Conservation (phyloP, 1,284 basidiomycete genomes). For the Cutaneotrichosporon spelunceum region DNA sequence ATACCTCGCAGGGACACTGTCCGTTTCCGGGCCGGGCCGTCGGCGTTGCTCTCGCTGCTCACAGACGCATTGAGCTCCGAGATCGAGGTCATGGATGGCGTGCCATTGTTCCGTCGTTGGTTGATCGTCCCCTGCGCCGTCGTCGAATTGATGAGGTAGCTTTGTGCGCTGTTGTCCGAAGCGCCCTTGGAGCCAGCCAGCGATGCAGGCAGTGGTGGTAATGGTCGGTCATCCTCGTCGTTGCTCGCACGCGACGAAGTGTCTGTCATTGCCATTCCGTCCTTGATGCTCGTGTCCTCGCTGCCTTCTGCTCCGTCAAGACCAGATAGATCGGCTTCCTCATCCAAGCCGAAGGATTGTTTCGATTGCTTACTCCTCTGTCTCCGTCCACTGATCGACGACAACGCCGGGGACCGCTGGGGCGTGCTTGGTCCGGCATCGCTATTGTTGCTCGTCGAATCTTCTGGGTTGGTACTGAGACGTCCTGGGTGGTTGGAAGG, state of each 20-base stretch:
- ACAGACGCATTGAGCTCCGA: conserved; percentile 20
- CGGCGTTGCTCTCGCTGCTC: conserved; percentile 4
- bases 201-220: conserved; percentile 28
- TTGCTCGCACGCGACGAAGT: conserved; percentile 8
- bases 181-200: background rate
- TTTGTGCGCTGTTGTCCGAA: background rate
- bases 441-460: conserved; percentile 7
- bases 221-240: conserved; percentile 20
- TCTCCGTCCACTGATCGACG: conserved; percentile 8
- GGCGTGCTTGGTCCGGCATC: conserved; percentile 17
- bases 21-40: conserved; percentile 13
- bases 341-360: conserved; percentile 33
- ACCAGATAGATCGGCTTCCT: conserved; percentile 32
- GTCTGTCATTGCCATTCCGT: conserved; percentile 3
- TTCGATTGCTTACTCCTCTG: conserved; percentile 14
- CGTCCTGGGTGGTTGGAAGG: background rate
- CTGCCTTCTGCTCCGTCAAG: conserved; percentile 29
- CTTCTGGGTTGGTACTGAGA: background rate
- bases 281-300: conserved; percentile 7
- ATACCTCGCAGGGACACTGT: conserved; percentile 8
- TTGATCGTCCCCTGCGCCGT: conserved; percentile 41
- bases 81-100: conserved; percentile 20
- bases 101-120: conserved; percentile 32
- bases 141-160: conserved; percentile 34
- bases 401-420: conserved; percentile 12